A percentile compares a stretch with the other conserved stretches of the same genome.
Evolutionary conservation across 495 filamentous ascomycete genomes (phyloP).

Genomic region (Pseudoneurospora amorphoporcata): DNA sequence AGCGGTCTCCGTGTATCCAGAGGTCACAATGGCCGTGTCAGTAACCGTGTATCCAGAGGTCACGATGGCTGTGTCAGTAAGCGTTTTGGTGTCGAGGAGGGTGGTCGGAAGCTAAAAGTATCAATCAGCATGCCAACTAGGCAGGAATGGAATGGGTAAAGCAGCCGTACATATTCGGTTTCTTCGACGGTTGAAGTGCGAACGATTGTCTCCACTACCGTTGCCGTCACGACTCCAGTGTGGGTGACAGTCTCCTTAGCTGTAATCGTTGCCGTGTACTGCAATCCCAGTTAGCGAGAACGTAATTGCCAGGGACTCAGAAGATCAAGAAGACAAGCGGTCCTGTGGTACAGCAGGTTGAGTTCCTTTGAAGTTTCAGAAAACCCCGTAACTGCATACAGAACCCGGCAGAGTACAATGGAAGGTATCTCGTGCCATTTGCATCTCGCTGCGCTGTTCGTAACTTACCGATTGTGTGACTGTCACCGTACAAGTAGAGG

Average conservation of each 20-base stretch:
- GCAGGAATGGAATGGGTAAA: neutral
- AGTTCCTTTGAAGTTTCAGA: neutral
- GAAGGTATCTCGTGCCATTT: neutral
- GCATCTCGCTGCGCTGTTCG: neutral
- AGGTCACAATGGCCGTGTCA: conserved; percentile 6
- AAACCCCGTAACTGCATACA: neutral
- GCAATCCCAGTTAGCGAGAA: neutral
- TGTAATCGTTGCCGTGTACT: neutral
- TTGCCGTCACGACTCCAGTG: conserved; percentile 5
- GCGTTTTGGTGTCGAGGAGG: neutral
- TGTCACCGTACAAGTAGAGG: neutral
- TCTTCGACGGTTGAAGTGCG: neutral
- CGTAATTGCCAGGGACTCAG: neutral
- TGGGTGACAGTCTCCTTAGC: neutral
- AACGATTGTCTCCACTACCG: neutral
- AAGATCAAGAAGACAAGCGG: neutral
- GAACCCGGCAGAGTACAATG: neutral
- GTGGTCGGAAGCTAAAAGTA: neutral
- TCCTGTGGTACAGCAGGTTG: neutral
- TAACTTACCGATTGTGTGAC: conserved; percentile 3
- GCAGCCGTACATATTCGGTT: neutral
- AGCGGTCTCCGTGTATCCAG: conserved; percentile 2
- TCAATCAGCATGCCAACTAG: neutral
- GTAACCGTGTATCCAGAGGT: neutral
- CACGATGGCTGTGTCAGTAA: conserved; percentile 5